These are phyloP conservation scores for Paramecium bursaria DNA, from an alignment of 73 alveolate species.

Conservation along the genomic window DNA sequence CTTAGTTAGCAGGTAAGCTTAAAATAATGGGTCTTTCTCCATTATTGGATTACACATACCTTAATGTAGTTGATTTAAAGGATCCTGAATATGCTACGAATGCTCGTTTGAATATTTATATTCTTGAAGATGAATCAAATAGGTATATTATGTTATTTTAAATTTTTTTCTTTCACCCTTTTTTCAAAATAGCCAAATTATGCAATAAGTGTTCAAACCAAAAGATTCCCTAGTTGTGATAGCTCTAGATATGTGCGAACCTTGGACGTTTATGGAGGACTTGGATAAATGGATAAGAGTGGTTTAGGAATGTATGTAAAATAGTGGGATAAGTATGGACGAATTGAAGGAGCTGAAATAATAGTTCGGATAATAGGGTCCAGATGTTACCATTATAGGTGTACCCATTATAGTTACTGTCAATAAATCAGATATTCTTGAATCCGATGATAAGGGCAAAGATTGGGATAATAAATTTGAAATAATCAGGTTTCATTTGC, in stretches of 20 bases:
- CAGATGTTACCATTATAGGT: constrained; percentile 43
- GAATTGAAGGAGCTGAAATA: constrained; percentile 53
- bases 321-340: constrained; percentile 30
- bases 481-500: constrained; percentile 29
- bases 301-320: constrained; percentile 37
- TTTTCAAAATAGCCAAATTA: background rate
- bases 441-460: constrained; percentile 50
- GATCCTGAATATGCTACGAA: constrained; percentile 66
- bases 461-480: constrained; percentile 56
- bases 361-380: background rate
- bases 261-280: constrained; percentile 72
- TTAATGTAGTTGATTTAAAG: constrained; percentile 58
- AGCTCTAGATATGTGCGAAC: constrained; percentile 37
- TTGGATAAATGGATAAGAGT: constrained; percentile 65
- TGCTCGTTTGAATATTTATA: constrained; percentile 59
- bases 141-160: constrained; percentile 20
- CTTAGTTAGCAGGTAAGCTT: constrained; percentile 28
- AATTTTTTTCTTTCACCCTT: background rate
- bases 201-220: no score
- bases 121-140: constrained; percentile 59
- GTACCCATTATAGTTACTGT: constrained; percentile 59
- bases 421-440: constrained; percentile 54
- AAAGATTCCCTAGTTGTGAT: constrained; percentile 17
- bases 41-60: constrained; percentile 59
- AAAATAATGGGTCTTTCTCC: constrained; percentile 46